Evolutionary conservation across 1,284 basidiomycete species (phyloP), one percentile per base, ranked within the genome.

Genomic region (Hemileia vastatrix): DNA sequence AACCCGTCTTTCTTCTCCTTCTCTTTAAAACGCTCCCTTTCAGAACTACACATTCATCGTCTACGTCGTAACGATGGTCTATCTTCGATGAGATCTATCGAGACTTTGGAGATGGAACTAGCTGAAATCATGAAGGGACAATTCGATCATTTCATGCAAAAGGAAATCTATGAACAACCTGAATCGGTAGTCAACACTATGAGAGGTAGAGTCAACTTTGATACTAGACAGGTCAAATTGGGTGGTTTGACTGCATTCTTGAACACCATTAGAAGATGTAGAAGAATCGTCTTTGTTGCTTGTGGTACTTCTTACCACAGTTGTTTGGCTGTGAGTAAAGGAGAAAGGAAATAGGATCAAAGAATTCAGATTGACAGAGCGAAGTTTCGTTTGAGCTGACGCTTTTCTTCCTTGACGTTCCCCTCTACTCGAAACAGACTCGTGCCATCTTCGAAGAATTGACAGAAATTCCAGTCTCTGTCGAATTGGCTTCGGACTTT

Each of bases 81-180:
- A 77, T 82, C 81, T 55, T 80, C 91, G 18, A 94, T 92, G 58
- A 89, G 95, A 70, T 91, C 85, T 68, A 97, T 98, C 78, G 95
- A 98, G 81, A 96, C 92, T 13, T 86, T 98, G 73, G 94, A 98
- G 80, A 87, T 98, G 72, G 94, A 98, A 78, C 85, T 98, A 54
- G 94, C 94, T 40, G 94, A 95, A 73, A 97, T 98, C 81, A 98
- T 98, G 94, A 98, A 98, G 84, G 94, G 94, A 76, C 90, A 91
- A 77, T 98, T 96, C 77, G 90, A 93, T 76, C 93, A 95, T 78
- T 98, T 98, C 79, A 97, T 98, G 94, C 94, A 97, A 78, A 98
- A 98, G 82, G 95, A 98, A 79, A 97, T 98, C 75, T 97, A 94
- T 82, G 94, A 98, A 78, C 94, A 98, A 79, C 95, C 94, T 66